A percentile compares a stretch with the other conserved stretches of the same genome.
Evolutionary conservation across 306 rosid species (phyloP).

Genomic region (Urtica urens): DNA sequence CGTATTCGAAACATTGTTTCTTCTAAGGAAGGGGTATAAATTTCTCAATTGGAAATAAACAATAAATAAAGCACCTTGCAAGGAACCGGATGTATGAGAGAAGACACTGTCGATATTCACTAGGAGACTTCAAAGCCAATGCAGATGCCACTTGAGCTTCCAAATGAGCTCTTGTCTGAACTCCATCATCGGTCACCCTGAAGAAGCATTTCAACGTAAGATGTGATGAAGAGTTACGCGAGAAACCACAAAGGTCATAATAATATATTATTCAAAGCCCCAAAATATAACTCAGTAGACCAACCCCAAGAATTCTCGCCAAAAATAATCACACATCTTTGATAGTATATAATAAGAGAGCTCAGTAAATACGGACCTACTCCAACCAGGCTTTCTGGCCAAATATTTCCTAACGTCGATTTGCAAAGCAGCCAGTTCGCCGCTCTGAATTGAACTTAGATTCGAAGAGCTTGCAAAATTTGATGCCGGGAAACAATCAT

Average conservation of each 20-base stretch:
- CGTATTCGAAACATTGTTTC: too few species aligned
- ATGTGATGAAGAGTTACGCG: too few species aligned
- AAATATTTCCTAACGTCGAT: slow-evolving; percentile 91
- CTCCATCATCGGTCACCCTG: slow-evolving; percentile 93
- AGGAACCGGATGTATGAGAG: slow-evolving; percentile 79
- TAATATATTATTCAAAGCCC: neutral
- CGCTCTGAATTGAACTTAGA: slow-evolving; percentile 78
- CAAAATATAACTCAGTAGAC: too few species aligned
- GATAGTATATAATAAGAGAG: neutral
- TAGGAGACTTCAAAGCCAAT: slow-evolving; percentile 77
- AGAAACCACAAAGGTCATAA: too few species aligned
- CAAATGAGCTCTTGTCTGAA: slow-evolving; percentile 95
- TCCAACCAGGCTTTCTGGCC: slow-evolving; percentile 98
- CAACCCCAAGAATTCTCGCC: too few species aligned
- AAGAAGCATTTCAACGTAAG: too few species aligned
- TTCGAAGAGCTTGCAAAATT: slow-evolving; percentile 96
- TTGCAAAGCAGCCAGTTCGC: slow-evolving; percentile 92
- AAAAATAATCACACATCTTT: too few species aligned
- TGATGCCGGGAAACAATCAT: slow-evolving; percentile 95
- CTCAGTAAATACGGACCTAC: slow-evolving; percentile 52
- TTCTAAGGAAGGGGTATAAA: too few species aligned
- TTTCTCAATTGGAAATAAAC: neutral
- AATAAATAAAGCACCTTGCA: slow-evolving; percentile 45
- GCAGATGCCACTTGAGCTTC: slow-evolving; percentile 90
- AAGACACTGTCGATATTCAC: slow-evolving; percentile 83